Evolutionary conservation across 257 asterid genomes (phyloP).

Genomic region (Nicotiana sylvestris): DNA sequence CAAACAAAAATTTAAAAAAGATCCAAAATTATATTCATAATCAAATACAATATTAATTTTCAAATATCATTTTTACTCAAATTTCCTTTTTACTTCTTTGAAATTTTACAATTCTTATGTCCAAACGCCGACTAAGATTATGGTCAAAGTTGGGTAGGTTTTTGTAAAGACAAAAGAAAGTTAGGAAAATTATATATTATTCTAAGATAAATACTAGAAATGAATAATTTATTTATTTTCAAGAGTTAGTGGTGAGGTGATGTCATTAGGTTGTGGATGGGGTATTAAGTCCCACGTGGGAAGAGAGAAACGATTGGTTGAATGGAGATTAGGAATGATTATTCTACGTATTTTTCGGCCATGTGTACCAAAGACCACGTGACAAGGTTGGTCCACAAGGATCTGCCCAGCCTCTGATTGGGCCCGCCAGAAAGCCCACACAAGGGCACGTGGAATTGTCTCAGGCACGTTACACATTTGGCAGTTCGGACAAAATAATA

Average conservation of each 20-base stretch:
- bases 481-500: no score
- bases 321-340: constrained; percentile 58
- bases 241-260: constrained; percentile 1
- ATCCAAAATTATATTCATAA: no score
- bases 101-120: no score
- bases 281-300: constrained; percentile 75
- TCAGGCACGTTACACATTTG: no score
- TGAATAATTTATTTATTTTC: not conserved
- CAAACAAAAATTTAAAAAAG: no score
- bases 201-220: not conserved
- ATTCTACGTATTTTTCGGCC: not conserved
- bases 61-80: no score
- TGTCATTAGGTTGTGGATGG: constrained; percentile 16
- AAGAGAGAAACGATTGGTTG: constrained; percentile 51
- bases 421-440: not conserved
- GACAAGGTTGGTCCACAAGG: not conserved
- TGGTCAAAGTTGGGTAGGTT: not conserved
- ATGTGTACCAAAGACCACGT: not conserved
- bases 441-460: not conserved
- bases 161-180: not conserved
- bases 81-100: no score
- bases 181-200: not conserved
- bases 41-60: no score
- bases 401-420: not conserved
- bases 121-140: not conserved